phyloP scores from a whole-genome alignment of 2,329 filamentous ascomycete genomes.

The Metarhizium robertsii region DNA sequence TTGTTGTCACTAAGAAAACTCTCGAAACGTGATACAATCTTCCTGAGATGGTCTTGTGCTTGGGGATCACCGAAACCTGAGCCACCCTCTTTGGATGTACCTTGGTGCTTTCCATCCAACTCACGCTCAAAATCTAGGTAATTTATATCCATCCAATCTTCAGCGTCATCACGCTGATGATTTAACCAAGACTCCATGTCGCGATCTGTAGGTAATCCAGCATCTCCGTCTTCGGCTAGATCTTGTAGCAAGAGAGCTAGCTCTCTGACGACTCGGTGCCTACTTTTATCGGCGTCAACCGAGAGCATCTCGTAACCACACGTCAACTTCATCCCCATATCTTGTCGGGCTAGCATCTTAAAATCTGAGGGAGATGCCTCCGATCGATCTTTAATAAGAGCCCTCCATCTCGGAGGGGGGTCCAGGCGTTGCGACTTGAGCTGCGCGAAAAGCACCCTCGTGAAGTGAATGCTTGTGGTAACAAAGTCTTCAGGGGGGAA shows the following conservation, averaged over 20 bases:
- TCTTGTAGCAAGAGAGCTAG: conserved; percentile 70
- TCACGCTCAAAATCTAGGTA: conserved; percentile 84
- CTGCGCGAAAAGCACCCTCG: conserved; percentile 83
- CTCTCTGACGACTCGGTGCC: conserved; percentile 62
- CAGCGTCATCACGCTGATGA: conserved; percentile 61
- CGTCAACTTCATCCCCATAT: conserved; percentile 80
- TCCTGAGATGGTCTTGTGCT: conserved; percentile 68
- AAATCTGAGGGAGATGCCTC: background rate
- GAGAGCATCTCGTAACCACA: conserved; percentile 88
- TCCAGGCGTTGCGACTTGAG: conserved; percentile 77
- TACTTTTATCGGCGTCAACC: conserved; percentile 54
- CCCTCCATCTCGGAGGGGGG: conserved; percentile 45
- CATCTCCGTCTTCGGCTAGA: conserved; percentile 59
- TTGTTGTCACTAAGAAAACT: conserved; percentile 79
- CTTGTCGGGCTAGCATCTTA: conserved; percentile 27
- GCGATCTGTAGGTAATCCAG: conserved; percentile 55
- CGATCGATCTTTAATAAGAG: conserved; percentile 13
- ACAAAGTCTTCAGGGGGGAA: conserved; percentile 78
- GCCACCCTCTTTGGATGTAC: conserved; percentile 23
- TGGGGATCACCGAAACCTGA: conserved; percentile 55
- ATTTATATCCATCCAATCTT: conserved; percentile 86
- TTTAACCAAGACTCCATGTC: conserved; percentile 66
- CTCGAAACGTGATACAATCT: conserved; percentile 92
- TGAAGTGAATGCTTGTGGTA: conserved; percentile 70
- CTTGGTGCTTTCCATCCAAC: conserved; percentile 42